Base-by-base conservation (phyloP, 768 basidiomycete genomes). In the Pulveroboletus ravenelii region DNA sequence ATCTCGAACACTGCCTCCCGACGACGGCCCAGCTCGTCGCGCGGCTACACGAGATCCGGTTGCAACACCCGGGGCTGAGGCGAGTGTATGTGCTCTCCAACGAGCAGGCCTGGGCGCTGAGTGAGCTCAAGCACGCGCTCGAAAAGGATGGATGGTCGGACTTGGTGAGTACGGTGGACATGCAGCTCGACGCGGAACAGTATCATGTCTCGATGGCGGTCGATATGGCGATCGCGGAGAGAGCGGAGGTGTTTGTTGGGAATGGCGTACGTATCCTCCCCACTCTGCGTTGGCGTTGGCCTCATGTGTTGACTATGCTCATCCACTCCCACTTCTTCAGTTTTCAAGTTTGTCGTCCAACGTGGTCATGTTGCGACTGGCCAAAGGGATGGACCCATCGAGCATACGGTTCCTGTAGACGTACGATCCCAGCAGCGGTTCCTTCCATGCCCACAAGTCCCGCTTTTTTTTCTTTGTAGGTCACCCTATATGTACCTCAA, bases 191-290 rank as follows among this genome's bases (percentile, higher is more conserved):
- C 50, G 52, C 65, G 32, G 74, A 73, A 42, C 79, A 83, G 59
- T 62, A 57, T 13, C 63, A 77, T 13, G 77, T 82, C 3, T 69
- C 67, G 23, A 75, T 75, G 61, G 80, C 78, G 1, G 73, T 82
- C 34, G 81, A 83, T 59, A 83, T 84, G 81, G 78, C 74, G 10
- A 72, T 84, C 23, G 82, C 78, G 1, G 73, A 78, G 59, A 67
- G 70, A 42, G 80, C 80, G 1, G 78, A 82, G 56, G 77, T 81
- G 37, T 83, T 82, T 58, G 66, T 83, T 7, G 82, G 81, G 0
- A 84, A 82, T 55, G 81, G 81, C 49, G 80, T 82, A 42, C 58
- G 78, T 73, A 5, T 12, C 18, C 1, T 7, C 32, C 5, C 20
- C 10, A n/a, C 8, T 8, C 1, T 1, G 15, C 9, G 6, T 32